These are phyloP conservation scores for Neoconidiobolus thromboides DNA, from an alignment of 371 early-diverging fungal species.

Conservation along the genomic window DNA sequence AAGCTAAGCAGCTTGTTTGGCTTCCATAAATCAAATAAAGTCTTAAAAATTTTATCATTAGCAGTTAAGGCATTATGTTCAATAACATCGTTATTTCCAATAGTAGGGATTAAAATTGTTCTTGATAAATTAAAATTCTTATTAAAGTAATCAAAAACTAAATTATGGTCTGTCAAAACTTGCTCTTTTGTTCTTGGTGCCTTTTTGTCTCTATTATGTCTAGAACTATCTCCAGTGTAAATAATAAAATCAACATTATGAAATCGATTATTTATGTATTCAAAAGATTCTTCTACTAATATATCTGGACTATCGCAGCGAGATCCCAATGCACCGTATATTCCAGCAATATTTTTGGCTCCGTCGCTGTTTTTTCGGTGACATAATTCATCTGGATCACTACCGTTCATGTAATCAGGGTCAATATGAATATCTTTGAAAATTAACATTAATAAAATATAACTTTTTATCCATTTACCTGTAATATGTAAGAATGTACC, in stretches of 20 bases:
- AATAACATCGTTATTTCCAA: conserved; percentile 23
- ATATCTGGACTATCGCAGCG: conserved; percentile 19
- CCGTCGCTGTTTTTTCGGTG: conserved; percentile 10
- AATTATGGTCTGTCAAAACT: conserved; percentile 14
- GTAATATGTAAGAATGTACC: conserved; percentile 24
- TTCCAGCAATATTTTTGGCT: conserved; percentile 11
- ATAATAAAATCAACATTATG: conserved; percentile 22
- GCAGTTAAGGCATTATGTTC: conserved; percentile 9
- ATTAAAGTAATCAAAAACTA: conserved; percentile 13
- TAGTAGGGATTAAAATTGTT: conserved; percentile 18
- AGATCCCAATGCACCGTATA: conserved; percentile 18
- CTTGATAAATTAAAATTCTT: conserved; percentile 13
- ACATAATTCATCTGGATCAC: conserved; percentile 14
- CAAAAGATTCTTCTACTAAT: conserved; percentile 17
- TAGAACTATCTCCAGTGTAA: conserved; percentile 25
- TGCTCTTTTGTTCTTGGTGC: conserved; percentile 12
- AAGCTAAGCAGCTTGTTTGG: not conserved
- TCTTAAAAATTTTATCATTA: conserved; percentile 4
- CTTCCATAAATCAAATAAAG: not conserved
- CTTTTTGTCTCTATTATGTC: conserved; percentile 22
- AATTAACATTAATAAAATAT: not conserved
- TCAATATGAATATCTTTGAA: conserved; percentile 21
- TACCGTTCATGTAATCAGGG: conserved; percentile 12
- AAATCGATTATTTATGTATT: conserved; percentile 15
- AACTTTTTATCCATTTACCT: conserved; percentile 9